These are phyloP conservation scores for Podaxis sp. DNA, from an alignment of 768 basidiomycete genomes.

Conservation along the genomic window DNA sequence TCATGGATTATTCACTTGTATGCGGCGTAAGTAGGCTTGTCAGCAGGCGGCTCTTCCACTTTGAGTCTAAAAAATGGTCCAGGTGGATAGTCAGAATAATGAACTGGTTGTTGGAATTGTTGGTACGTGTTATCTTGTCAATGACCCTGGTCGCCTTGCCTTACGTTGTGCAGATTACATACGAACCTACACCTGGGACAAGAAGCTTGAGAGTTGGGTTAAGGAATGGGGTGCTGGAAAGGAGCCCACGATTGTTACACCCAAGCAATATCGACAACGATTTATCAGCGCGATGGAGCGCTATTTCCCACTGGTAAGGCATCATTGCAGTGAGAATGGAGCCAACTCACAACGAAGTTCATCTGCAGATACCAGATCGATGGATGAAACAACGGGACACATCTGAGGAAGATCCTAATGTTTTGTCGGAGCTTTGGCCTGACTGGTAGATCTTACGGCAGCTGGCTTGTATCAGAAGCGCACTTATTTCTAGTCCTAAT, in stretches of 20 bases:
- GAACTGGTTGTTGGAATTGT: slow-evolving; percentile 98
- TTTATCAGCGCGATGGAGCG: slow-evolving; percentile 88
- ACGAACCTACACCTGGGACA: slow-evolving; percentile 97
- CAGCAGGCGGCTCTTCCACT: background rate
- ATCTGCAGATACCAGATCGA: slow-evolving; percentile 72
- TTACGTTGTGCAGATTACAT: slow-evolving; percentile 70
- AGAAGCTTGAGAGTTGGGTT: slow-evolving; percentile 97
- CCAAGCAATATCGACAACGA: slow-evolving; percentile 88
- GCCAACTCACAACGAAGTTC: slow-evolving; percentile 13
- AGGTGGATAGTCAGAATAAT: slow-evolving; percentile 83
- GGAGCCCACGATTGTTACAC: slow-evolving; percentile 96
- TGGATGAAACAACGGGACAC: slow-evolving; percentile 88
- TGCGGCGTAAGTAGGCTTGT: slow-evolving; percentile 54
- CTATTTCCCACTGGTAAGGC: slow-evolving; percentile 75
- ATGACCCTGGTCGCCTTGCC: background rate
- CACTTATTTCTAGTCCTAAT: background rate
- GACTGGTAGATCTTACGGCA: slow-evolving; percentile 49
- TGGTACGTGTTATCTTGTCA: slow-evolving; percentile 53
- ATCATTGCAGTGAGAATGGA: slow-evolving; percentile 21
- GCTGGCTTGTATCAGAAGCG: background rate
- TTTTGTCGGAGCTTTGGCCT: slow-evolving; percentile 59
- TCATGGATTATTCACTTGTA: slow-evolving; percentile 97
- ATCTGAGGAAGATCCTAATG: slow-evolving; percentile 70
- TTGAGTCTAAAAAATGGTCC: background rate
- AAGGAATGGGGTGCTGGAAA: slow-evolving; percentile 85